A percentile compares a stretch with the other conserved stretches of the same genome.
These are phyloP conservation scores for Aspergillus pseudoviridinutans DNA, from an alignment of 2,329 filamentous ascomycete genomes.

Conservation along the genomic window DNA sequence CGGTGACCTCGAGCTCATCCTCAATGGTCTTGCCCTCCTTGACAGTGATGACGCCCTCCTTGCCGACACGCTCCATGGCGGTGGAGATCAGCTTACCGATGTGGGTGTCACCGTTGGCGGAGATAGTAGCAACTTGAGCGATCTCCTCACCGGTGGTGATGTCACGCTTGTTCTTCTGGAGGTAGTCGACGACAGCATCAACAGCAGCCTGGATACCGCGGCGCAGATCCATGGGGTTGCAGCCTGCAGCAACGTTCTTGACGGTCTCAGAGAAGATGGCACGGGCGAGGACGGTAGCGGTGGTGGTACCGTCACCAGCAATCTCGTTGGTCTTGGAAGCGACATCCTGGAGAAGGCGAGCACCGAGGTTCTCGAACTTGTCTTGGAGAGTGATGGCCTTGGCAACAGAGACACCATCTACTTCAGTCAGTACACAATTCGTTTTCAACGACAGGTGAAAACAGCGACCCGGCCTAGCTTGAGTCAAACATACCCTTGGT, in stretches of 20 bases:
- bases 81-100: conserved; percentile 94
- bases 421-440: conserved; percentile 18
- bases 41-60: conserved; percentile 99
- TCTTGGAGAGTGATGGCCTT: conserved; percentile 91
- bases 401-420: conserved; percentile 84
- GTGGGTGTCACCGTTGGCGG: conserved; percentile 92
- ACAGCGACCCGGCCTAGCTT: not conserved
- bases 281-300: conserved; percentile 91
- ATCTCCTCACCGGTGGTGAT: conserved; percentile 98
- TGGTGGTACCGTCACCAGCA: conserved; percentile 97
- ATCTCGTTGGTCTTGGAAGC: conserved; percentile 99
- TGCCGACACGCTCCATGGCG: conserved; percentile 99
- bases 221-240: conserved; percentile 99
- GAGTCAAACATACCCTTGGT: conserved; percentile 75
- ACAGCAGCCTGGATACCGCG: conserved; percentile 96
- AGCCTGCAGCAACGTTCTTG: conserved; percentile 98
- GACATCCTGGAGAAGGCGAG: conserved; percentile 93
- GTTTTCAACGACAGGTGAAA: conserved; percentile 2
- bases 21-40: conserved; percentile 99
- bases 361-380: conserved; percentile 99
- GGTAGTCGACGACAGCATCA: conserved; percentile 87
- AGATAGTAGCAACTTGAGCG: conserved; percentile 96
- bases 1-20: conserved; percentile 97
- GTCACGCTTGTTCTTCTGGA: conserved; percentile 94
- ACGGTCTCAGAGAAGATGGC: conserved; percentile 99